Evolutionary conservation across 1,284 basidiomycete species (phyloP).

Genomic region (Schizophyllum amplum): DNA sequence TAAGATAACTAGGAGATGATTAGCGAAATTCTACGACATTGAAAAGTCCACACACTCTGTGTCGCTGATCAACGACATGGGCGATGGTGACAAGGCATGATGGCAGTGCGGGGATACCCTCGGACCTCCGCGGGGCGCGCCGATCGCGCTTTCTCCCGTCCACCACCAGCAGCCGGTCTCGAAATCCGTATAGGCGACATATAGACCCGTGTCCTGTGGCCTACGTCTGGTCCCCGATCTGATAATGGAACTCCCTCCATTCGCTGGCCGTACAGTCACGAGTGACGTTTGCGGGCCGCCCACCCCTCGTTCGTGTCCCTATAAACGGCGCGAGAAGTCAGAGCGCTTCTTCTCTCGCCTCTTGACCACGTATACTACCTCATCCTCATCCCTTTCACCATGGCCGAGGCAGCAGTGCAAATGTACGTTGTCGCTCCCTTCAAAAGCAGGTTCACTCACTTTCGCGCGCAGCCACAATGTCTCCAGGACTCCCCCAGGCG

Average conservation of each 20-base stretch:
- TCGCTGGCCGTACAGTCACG: background rate
- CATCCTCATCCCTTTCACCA: background rate
- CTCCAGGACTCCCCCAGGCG: background rate
- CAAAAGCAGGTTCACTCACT: background rate
- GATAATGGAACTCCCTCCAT: background rate
- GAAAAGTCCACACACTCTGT: constrained; percentile 32
- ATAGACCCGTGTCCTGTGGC: background rate
- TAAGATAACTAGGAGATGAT: constrained; percentile 56
- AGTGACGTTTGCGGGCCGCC: background rate
- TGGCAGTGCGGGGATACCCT: background rate
- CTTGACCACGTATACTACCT: background rate
- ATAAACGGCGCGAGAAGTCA: background rate
- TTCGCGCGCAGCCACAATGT: background rate
- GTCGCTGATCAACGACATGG: constrained; percentile 61
- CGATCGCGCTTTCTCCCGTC: too few relatives aligned
- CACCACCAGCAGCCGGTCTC: too few relatives aligned
- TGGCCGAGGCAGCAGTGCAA: background rate
- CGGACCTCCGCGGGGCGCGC: background rate
- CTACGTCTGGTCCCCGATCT: background rate
- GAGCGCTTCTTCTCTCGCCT: background rate
- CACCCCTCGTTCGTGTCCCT: background rate
- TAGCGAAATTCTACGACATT: background rate
- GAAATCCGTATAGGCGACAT: too few relatives aligned
- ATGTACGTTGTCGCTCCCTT: constrained; percentile 4
- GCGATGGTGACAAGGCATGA: background rate